Evolutionary conservation across 352 stramenopile genomes (phyloP).

Genomic region (Thalassiosira oceanica): DNA sequence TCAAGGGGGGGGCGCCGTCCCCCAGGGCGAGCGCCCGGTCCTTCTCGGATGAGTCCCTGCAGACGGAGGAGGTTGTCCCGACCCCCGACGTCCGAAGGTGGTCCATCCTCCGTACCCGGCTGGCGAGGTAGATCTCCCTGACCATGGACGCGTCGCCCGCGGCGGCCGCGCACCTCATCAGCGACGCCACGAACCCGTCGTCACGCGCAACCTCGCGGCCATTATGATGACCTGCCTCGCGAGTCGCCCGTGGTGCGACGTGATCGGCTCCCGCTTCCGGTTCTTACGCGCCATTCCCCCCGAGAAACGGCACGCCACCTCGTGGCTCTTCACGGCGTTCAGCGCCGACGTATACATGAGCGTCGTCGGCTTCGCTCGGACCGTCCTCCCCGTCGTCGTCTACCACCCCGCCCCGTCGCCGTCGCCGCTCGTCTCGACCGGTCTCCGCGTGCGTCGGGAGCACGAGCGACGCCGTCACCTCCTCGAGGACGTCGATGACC

Average conservation of each 20-base stretch:
- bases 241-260: constrained; percentile 74
- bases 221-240: constrained; percentile 68
- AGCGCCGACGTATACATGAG: constrained; percentile 75
- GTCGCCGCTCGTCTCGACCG: too few relatives aligned
- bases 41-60: constrained; percentile 40
- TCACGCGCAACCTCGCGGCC: constrained; percentile 73
- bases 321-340: constrained; percentile 66
- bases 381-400: constrained; percentile 38
- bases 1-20: not conserved
- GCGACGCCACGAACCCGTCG: constrained; percentile 72
- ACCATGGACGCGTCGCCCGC: constrained; percentile 74
- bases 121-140: constrained; percentile 73
- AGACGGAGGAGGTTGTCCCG: constrained; percentile 62
- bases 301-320: constrained; percentile 61
- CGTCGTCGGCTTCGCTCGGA: constrained; percentile 75
- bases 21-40: not conserved
- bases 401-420: constrained; percentile 45
- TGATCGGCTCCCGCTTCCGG: constrained; percentile 55
- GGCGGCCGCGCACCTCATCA: constrained; percentile 73
- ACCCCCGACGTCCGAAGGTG: constrained; percentile 71
- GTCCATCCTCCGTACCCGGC: constrained; percentile 70
- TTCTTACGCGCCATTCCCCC: constrained; percentile 60
- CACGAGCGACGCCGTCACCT: constrained; percentile 59
- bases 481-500: constrained; percentile 72
- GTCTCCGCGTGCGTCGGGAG: constrained; percentile 32